phyloP scores from a whole-genome alignment of 2,329 filamentous ascomycete species.

The Amesomyces nigricolor region DNA sequence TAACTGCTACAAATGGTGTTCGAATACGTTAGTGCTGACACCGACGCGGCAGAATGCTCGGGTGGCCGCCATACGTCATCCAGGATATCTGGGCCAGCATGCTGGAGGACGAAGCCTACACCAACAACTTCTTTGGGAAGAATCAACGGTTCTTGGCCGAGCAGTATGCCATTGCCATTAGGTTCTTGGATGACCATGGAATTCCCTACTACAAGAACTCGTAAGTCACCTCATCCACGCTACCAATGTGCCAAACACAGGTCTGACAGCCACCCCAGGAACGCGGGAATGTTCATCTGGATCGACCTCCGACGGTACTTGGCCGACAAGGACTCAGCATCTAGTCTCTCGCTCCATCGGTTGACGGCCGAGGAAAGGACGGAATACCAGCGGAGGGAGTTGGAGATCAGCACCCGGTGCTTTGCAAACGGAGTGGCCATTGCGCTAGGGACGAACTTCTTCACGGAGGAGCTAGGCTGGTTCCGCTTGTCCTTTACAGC shows the following conservation, averaged over 20 bases:
- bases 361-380: neutral
- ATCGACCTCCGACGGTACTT: constrained; percentile 20
- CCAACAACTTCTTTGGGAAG: constrained; percentile 9
- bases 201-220: constrained; percentile 15
- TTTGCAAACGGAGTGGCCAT: constrained; percentile 20
- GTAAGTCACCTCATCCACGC: constrained; percentile 2
- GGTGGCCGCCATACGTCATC: constrained; percentile 18
- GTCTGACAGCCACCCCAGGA: neutral
- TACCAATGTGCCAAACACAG: neutral
- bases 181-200: constrained; percentile 14
- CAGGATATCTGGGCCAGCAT: constrained; percentile 19
- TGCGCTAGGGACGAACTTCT: constrained; percentile 20
- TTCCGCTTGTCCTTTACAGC: constrained; percentile 26
- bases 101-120: constrained; percentile 14
- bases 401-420: constrained; percentile 8
- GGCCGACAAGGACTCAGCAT: neutral
- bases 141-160: constrained; percentile 14
- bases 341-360: neutral
- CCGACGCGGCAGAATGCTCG: constrained; percentile 4
- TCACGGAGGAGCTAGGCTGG: constrained; percentile 24
- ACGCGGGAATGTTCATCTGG: constrained; percentile 25
- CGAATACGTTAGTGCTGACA: neutral
- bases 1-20: no score
- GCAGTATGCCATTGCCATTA: constrained; percentile 13
- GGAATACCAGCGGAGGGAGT: constrained; percentile 14